These are phyloP conservation scores for Fusarium torulosum DNA, from an alignment of 2,329 filamentous ascomycete species.

Conservation along the genomic window DNA sequence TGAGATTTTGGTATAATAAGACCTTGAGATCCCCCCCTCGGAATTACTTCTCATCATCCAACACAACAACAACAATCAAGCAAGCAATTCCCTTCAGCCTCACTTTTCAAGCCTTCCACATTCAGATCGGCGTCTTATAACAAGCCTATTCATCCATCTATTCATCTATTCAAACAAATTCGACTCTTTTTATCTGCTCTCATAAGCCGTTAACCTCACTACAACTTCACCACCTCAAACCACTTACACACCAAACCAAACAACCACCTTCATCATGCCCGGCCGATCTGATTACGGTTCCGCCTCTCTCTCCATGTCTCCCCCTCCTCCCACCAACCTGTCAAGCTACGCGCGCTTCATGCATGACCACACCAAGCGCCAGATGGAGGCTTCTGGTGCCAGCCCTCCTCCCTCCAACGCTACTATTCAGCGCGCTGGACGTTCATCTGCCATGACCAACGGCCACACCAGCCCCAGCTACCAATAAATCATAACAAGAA, in stretches of 20 bases:
- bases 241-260: constrained; percentile 5
- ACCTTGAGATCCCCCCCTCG: constrained; percentile 29
- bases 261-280: constrained; percentile 51
- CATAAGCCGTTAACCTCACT: constrained; percentile 1
- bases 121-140: constrained; percentile 10
- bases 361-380: constrained; percentile 73
- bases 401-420: constrained; percentile 28
- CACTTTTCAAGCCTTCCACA: background rate
- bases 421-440: constrained; percentile 22
- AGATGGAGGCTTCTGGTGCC: constrained; percentile 68
- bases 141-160: background rate
- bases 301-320: constrained; percentile 54
- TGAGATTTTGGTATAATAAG: constrained; percentile 44
- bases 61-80: constrained; percentile 20
- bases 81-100: constrained; percentile 21
- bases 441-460: constrained; percentile 47
- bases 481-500: constrained; percentile 11
- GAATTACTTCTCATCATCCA: constrained; percentile 6
- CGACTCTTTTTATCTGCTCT: background rate
- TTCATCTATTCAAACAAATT: background rate
- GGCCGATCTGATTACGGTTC: constrained; percentile 56
- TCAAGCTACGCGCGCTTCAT: constrained; percentile 71
- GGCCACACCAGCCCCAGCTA: constrained; percentile 44
- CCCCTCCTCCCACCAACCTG: constrained; percentile 60
- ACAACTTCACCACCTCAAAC: background rate